Evolutionary conservation across 805 yeast species (phyloP).

Genomic region (Saccharomycopsis schoenii): DNA sequence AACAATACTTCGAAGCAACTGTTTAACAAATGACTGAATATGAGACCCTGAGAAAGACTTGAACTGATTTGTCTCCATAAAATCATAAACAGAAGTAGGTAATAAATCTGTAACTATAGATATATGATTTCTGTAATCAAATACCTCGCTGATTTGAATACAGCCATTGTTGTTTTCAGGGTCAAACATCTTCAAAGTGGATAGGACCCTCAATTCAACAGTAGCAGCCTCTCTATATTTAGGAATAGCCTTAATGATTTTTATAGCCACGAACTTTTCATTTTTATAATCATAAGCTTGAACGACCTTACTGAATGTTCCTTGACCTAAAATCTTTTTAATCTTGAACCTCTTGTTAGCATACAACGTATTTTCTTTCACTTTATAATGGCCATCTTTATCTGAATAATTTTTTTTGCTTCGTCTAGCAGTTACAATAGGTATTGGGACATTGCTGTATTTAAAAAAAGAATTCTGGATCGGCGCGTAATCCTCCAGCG

Average conservation of each 20-base stretch:
- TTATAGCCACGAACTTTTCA: constrained; percentile 69
- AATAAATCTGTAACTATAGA: constrained; percentile 86
- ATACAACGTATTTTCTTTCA: constrained; percentile 46
- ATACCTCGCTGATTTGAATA: constrained; percentile 77
- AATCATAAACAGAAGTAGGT: constrained; percentile 82
- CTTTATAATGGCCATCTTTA: constrained; percentile 66
- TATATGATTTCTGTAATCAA: constrained; percentile 88
- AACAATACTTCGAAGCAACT: constrained; percentile 74
- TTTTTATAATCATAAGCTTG: constrained; percentile 64
- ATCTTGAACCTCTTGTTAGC: constrained; percentile 68
- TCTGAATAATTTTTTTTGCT: constrained; percentile 26
- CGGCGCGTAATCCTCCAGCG: constrained; percentile 4
- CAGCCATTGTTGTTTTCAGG: constrained; percentile 61
- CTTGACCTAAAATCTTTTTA: constrained; percentile 69
- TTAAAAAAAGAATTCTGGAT: constrained; percentile 1
- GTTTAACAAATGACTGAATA: constrained; percentile 80
- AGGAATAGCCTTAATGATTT: constrained; percentile 84
- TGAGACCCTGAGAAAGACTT: constrained; percentile 93
- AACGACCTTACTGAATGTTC: constrained; percentile 86
- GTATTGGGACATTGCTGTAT: constrained; percentile 1
- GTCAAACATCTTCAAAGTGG: constrained; percentile 65
- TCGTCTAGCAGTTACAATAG: constrained; percentile 1
- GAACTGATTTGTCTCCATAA: constrained; percentile 72
- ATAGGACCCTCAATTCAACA: constrained; percentile 77
- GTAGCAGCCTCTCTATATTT: constrained; percentile 94